phyloP scores from a whole-genome alignment of 148 eudicot species.

The Vaccinium myrtillus region DNA sequence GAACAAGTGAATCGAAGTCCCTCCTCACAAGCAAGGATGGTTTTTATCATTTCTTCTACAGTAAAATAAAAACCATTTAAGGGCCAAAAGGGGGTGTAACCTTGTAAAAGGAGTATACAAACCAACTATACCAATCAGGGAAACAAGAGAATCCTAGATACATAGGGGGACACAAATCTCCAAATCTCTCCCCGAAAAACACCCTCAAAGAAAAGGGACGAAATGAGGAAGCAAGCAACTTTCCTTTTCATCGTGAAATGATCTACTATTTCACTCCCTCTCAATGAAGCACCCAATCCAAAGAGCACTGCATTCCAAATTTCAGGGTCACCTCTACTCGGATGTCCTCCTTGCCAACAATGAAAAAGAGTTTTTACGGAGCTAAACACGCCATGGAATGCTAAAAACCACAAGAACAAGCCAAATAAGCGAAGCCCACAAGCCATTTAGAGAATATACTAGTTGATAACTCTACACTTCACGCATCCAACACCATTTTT shows the following conservation, averaged over 20 bases:
- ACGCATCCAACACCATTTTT: not conserved
- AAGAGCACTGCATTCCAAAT: conserved; percentile 1
- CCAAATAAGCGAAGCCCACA: not conserved
- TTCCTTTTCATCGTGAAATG: not conserved
- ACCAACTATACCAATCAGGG: not conserved
- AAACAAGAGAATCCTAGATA: not conserved
- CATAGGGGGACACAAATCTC: too few relatives aligned
- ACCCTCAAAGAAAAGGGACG: not conserved
- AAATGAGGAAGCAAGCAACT: not conserved
- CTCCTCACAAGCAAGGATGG: too few relatives aligned
- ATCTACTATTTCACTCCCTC: not conserved
- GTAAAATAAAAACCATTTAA: not conserved
- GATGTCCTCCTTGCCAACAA: not conserved
- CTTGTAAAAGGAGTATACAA: not conserved
- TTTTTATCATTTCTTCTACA: not conserved
- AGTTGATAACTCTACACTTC: not conserved
- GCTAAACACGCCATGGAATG: not conserved
- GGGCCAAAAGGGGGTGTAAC: not conserved
- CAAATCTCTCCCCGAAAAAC: too few relatives aligned
- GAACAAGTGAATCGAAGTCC: too few relatives aligned
- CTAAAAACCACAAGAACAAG: not conserved
- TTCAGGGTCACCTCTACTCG: not conserved
- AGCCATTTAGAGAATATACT: not conserved
- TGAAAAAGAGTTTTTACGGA: not conserved
- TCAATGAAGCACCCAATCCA: not conserved